A percentile compares a stretch with the other conserved stretches of the same genome.
Evolutionary conservation across 768 basidiomycete species (phyloP).

Genomic region (Termitomyces sp.): DNA sequence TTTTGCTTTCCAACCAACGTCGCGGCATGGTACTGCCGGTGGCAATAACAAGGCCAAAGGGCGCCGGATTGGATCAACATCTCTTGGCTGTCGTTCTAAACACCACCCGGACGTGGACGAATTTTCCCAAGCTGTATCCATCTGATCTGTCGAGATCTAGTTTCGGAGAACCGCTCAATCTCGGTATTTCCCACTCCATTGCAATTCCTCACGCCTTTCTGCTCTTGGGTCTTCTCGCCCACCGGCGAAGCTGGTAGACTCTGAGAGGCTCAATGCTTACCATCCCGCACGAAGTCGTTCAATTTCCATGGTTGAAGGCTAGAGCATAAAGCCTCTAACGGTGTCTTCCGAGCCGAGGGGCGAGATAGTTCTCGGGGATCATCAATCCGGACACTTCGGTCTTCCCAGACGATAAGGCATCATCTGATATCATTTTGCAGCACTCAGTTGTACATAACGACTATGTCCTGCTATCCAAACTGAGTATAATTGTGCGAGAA

Average conservation of each 20-base stretch:
- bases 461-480: neutral
- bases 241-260: neutral
- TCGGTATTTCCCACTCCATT: conserved; percentile 3
- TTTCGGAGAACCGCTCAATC: conserved; percentile 1
- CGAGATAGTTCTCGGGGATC: neutral
- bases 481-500: neutral
- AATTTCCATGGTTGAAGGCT: neutral
- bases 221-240: neutral
- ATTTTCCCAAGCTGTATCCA: conserved; percentile 8
- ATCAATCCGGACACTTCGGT: conserved; percentile 5
- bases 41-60: conserved; percentile 12
- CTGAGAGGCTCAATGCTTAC: neutral
- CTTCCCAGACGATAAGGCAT: neutral
- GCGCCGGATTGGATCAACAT: conserved; percentile 8
- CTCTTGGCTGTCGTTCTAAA: neutral
- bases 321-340: neutral
- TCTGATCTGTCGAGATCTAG: conserved; percentile 8
- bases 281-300: neutral
- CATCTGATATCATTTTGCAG: conserved; percentile 1
- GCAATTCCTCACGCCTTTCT: neutral
- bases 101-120: conserved; percentile 2
- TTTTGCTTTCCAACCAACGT: conserved; percentile 8
- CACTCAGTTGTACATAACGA: neutral
- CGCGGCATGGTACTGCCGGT: conserved; percentile 6
- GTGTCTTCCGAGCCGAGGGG: neutral